Evolutionary conservation across 1,139 yeast genomes (phyloP), one percentile per base, ranked within the genome.

Genomic region (Saccharomycopsis hybrid): DNA sequence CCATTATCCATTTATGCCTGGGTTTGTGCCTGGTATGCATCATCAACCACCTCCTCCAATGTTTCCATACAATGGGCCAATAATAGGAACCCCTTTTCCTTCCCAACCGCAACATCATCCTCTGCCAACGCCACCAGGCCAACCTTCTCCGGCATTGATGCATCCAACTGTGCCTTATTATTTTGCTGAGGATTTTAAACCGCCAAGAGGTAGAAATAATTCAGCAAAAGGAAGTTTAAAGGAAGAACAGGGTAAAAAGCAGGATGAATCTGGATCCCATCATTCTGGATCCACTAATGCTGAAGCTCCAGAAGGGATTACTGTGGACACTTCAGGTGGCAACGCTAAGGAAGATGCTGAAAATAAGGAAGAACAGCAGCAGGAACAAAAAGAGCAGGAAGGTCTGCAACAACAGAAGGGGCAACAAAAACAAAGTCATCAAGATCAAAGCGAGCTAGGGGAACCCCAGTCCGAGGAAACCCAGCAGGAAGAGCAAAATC

Each of bases 31-130:
- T 18, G 18, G 18, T 18, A 18, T 18, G 18, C 18, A 18, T 18
- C 18, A 18, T 18, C 18, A 18, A 18, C 18, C 18, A 18, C 18
- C 18, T 18, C 46, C 44, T 3, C 49, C 46, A 9, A 35, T 33
- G 3, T 49, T 39, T 32, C 46, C 41, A 8, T 30, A 13, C 36
- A 42, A 37, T 36, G 44, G 31, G 9, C 48, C 48, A 27, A 32
- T 45, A 9, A 45, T 49, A 5, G 51, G 44, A n/a, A 25, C 44
- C 3, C 44, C 51, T 13, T 13, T 44, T 60, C 63, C 46, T 58
- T 46, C 27, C 25, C 47, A 44, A 36, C 48, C 37, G 46, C 52
- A 24, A 42, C 41, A 24, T n/a, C 32, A n/a, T 7, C 44, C 48
- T 32, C 18, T 18, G 18, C 18, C 18, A 18, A 18, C 18, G 18